A percentile compares a stretch with the other conserved stretches of the same genome.
Evolutionary conservation across 306 rosid genomes (phyloP).

Genomic region (Inga leiocalycina): DNA sequence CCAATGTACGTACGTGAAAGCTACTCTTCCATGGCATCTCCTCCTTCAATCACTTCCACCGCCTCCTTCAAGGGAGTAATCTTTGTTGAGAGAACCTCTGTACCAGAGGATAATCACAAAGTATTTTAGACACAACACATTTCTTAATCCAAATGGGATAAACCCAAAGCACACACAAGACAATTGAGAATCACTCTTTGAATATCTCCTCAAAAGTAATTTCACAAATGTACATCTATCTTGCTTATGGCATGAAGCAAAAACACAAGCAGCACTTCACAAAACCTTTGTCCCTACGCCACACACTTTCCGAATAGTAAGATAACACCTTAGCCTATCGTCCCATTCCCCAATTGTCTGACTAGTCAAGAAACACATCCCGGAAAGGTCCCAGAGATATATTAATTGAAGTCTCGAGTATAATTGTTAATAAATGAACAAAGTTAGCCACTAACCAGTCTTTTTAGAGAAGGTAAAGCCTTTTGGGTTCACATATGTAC

Average conservation of each 20-base stretch:
- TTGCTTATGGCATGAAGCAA: neutral
- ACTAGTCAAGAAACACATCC: neutral
- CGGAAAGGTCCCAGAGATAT: neutral
- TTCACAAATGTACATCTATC: neutral
- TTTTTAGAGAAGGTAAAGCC: constrained; percentile 75
- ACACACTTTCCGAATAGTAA: neutral
- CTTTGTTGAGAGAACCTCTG: constrained; percentile 90
- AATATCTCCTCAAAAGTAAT: neutral
- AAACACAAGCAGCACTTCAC: neutral
- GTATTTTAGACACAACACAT: constrained; percentile 6
- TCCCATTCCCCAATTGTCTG: neutral
- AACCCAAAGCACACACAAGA: neutral
- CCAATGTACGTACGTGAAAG: neutral
- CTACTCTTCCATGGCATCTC: constrained; percentile 94
- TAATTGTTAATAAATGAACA: neutral
- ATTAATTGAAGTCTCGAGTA: neutral
- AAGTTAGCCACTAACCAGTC: constrained; percentile 60
- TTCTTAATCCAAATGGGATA: neutral
- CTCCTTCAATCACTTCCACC: constrained; percentile 67
- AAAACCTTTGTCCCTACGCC: neutral
- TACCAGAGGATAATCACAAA: constrained; percentile 26
- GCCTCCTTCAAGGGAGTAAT: constrained; percentile 71
- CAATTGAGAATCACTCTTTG: neutral
- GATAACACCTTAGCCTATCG: neutral
- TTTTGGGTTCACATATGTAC: constrained; percentile 70